Conservation (phyloP, 179 eudicot species). For the Silene coronaria region DNA sequence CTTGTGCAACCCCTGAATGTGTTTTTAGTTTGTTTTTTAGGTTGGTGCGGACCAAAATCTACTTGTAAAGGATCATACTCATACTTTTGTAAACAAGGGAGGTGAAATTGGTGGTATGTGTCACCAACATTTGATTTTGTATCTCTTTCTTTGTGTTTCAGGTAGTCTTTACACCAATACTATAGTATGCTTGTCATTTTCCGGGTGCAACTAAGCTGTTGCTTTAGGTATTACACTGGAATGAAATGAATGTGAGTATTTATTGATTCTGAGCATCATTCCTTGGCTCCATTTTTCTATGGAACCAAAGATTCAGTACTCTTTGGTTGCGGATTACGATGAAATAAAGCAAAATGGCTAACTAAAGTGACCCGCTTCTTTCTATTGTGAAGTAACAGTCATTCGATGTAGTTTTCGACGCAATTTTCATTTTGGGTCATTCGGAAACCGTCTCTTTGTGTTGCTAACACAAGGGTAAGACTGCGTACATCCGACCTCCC, state of each 20-base stretch:
- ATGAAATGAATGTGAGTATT: background rate
- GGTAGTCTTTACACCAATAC: conserved; percentile 1
- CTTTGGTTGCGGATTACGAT: too few relatives aligned
- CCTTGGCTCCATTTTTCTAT: too few relatives aligned
- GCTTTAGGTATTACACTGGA: background rate
- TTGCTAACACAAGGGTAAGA: too few relatives aligned
- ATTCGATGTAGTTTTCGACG: too few relatives aligned
- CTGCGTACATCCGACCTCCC: too few relatives aligned
- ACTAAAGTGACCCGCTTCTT: too few relatives aligned
- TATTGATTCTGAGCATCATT: background rate
- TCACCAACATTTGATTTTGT: background rate
- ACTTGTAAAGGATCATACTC: conserved; percentile 98
- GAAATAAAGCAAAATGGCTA: too few relatives aligned
- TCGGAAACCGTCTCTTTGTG: too few relatives aligned
- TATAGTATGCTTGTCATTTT: conserved; percentile 3
- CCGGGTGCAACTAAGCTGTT: background rate
- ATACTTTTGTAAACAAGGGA: conserved; percentile 86
- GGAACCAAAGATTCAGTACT: too few relatives aligned
- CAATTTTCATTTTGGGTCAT: too few relatives aligned
- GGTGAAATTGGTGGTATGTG: conserved; percentile 88
- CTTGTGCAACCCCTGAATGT: conserved; percentile 8
- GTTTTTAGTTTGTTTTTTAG: conserved; percentile 34
- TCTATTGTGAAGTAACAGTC: too few relatives aligned
- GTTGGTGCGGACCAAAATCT: conserved; percentile 91
- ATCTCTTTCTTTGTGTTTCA: conserved; percentile 3